Percentiles rank a stretch among this genome's conserved stretches.
Conservation (phyloP, 208 protist species). For the Crithidia thermophila region DNA sequence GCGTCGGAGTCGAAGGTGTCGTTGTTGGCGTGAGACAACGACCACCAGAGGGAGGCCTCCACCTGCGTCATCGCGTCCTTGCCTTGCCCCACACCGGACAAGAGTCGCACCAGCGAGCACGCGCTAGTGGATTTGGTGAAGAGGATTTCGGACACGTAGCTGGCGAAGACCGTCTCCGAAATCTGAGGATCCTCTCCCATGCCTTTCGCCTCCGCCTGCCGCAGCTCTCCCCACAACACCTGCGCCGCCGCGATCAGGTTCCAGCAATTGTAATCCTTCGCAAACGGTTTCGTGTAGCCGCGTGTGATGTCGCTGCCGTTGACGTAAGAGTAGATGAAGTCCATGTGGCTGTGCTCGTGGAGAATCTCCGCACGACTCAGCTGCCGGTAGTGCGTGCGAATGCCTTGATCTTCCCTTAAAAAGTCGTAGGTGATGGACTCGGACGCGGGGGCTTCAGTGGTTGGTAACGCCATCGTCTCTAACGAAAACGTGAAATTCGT, state of each 20-base stretch:
- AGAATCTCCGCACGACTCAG: conserved; percentile 14
- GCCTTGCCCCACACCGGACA: neutral
- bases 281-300: conserved; percentile 23
- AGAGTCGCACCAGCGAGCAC: conserved; percentile 14
- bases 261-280: conserved; percentile 13
- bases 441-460: neutral
- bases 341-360: conserved; percentile 7
- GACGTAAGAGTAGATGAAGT: conserved; percentile 34
- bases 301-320: conserved; percentile 31
- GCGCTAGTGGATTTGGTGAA: conserved; percentile 1
- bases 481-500: conserved; percentile 15
- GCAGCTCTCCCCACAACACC: conserved; percentile 21
- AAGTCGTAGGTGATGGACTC: neutral
- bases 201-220: no score
- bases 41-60: conserved; percentile 16
- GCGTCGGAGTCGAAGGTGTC: neutral
- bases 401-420: conserved; percentile 2
- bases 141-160: conserved; percentile 11
- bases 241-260: conserved; percentile 18
- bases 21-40: neutral
- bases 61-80: conserved; percentile 17
- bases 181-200: neutral
- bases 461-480: neutral
- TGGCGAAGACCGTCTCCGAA: neutral
- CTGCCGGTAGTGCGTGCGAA: conserved; percentile 25